Conservation (phyloP, 768 basidiomycete species). For the Dacryopinax primogenitus region DNA sequence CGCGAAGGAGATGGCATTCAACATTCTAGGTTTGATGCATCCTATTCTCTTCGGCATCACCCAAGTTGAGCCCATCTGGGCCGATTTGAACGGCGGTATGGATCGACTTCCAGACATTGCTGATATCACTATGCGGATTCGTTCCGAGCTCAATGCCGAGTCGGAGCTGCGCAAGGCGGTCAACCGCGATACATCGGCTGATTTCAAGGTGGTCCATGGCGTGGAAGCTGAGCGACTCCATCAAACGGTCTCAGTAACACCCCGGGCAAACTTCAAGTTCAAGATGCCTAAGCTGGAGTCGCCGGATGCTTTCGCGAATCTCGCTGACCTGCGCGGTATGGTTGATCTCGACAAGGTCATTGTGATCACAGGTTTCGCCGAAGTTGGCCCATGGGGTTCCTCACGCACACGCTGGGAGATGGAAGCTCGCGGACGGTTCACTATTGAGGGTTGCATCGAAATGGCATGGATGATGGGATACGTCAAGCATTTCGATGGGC, state of each 20-base stretch:
- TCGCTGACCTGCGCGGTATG: slow-evolving; percentile 69
- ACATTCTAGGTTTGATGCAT: slow-evolving; percentile 98
- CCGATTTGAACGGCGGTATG: slow-evolving; percentile 96
- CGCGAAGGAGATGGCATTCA: slow-evolving; percentile 99
- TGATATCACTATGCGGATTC: slow-evolving; percentile 79
- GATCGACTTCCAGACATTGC: slow-evolving; percentile 91
- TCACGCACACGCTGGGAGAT: slow-evolving; percentile 99
- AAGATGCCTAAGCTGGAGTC: slow-evolving; percentile 82
- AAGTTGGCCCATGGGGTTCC: slow-evolving; percentile 97
- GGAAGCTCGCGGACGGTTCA: slow-evolving; percentile 95
- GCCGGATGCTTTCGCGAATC: slow-evolving; percentile 52
- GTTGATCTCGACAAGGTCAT: slow-evolving; percentile 93
- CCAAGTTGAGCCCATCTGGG: slow-evolving; percentile 99
- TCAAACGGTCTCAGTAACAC: slow-evolving; percentile 82
- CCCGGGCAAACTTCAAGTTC: slow-evolving; percentile 96
- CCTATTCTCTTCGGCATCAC: slow-evolving; percentile 98
- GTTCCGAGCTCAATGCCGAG: slow-evolving; percentile 65
- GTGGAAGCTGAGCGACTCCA: slow-evolving; percentile 84
- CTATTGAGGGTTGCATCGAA: slow-evolving; percentile 95
- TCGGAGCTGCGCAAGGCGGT: slow-evolving; percentile 88
- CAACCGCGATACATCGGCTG: slow-evolving; percentile 85
- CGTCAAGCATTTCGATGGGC: slow-evolving; percentile 98
- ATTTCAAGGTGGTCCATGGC: slow-evolving; percentile 84
- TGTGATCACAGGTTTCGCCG: slow-evolving; percentile 92
- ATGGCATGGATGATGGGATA: slow-evolving; percentile 99